These are phyloP conservation scores for Cyclostephanos tholiformis DNA, from an alignment of 108 stramenopile genomes.

Conservation along the genomic window DNA sequence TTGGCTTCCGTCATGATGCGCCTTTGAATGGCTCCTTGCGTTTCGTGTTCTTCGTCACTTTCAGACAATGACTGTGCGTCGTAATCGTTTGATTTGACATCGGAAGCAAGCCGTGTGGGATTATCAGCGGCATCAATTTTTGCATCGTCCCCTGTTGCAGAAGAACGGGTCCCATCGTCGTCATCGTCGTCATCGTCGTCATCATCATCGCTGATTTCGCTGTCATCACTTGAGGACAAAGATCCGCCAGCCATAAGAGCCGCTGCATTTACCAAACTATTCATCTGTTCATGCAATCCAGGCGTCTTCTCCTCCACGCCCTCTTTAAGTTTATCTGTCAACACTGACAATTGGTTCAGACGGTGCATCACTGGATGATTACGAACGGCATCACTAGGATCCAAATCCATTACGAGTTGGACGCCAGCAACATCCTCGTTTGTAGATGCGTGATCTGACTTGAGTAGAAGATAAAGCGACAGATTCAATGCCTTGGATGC, in stretches of 20 bases:
- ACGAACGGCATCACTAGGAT: conserved; percentile 43
- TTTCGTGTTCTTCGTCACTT: conserved; percentile 39
- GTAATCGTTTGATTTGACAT: conserved; percentile 9
- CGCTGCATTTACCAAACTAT: conserved; percentile 73
- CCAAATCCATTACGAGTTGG: conserved; percentile 22
- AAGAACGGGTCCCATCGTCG: conserved; percentile 22
- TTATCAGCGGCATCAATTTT: conserved; percentile 8
- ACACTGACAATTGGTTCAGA: conserved; percentile 64
- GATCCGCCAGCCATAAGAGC: conserved; percentile 51
- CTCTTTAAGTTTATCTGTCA: conserved; percentile 62
- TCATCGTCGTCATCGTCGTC: too few species aligned
- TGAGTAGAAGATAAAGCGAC: conserved; percentile 79
- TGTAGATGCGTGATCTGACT: conserved; percentile 45
- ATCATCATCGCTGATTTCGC: conserved; percentile 35
- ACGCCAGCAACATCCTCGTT: conserved; percentile 11
- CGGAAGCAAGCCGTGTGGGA: conserved; percentile 1
- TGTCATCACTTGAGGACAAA: conserved; percentile 38
- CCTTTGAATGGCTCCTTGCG: conserved; percentile 41
- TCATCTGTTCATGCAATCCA: conserved; percentile 60
- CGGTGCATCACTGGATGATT: conserved; percentile 83
- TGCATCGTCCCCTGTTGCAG: conserved; percentile 36
- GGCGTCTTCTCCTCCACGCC: conserved; percentile 58
- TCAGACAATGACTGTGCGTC: conserved; percentile 24
- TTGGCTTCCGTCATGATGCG: conserved; percentile 65
- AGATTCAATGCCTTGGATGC: conserved; percentile 74